phyloP scores from a whole-genome alignment of 2,329 filamentous ascomycete genomes.

The Arthroderma sp. region DNA sequence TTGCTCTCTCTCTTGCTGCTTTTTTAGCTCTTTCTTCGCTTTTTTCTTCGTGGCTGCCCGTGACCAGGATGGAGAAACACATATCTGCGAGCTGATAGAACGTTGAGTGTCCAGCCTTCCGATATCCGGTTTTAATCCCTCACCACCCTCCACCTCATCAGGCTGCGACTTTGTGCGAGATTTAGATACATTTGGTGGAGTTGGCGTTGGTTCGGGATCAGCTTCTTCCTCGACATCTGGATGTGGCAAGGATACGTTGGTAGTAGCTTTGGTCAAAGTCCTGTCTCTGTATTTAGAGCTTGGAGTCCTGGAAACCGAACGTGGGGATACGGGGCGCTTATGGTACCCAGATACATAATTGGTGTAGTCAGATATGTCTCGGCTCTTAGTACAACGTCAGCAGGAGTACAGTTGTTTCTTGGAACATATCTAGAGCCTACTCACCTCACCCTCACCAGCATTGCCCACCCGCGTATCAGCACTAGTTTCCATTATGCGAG shows the following conservation, averaged over 20 bases:
- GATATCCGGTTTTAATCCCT: too few relatives aligned
- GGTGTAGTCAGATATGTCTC: neutral
- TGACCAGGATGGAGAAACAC: conserved; percentile 12
- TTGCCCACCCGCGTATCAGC: too few relatives aligned
- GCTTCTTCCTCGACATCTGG: neutral
- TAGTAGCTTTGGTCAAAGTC: neutral
- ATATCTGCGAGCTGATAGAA: conserved; percentile 11
- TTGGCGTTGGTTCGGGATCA: conserved; percentile 16
- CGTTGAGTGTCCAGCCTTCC: neutral
- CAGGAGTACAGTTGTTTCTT: too few relatives aligned
- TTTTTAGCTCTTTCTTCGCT: conserved; percentile 10
- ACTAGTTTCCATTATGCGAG: too few relatives aligned
- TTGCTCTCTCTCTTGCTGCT: conserved; percentile 10
- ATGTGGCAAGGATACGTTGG: neutral
- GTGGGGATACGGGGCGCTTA: conserved; percentile 7
- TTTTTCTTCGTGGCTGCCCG: conserved; percentile 8
- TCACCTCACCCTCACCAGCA: too few relatives aligned
- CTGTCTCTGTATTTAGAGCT: conserved; percentile 8
- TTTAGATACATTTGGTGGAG: conserved; percentile 27
- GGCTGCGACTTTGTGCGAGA: neutral
- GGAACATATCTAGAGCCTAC: too few relatives aligned
- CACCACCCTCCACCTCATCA: neutral
- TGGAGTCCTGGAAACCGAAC: conserved; percentile 8
- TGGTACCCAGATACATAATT: neutral
- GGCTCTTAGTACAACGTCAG: too few relatives aligned